Base-by-base conservation (phyloP, 140 eudicot species). In the Bidens hawaiensis region DNA sequence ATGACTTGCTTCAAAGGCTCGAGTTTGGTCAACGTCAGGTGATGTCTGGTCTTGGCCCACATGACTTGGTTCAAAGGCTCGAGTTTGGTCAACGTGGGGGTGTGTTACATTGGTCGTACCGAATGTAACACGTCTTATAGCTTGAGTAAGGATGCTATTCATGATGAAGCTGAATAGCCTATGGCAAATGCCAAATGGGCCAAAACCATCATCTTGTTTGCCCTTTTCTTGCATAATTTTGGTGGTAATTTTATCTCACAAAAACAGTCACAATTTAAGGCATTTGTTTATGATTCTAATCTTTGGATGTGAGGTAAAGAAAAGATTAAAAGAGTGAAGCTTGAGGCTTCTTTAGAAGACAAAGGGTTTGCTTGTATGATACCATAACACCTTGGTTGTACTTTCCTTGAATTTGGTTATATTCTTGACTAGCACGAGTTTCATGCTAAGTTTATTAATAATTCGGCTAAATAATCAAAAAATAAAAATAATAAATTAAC, bases 341-440 rank as follows among this genome's bases (percentile, higher is more conserved):
- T n/a, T 51, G 56, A 61, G 70, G 49, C 70, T 26, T 49, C 50
- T 70, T 40, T 70, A 33, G 18, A 60, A 60, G 45, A 25, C 10
- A 73, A 65, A 48, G 62, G 19, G 73, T 65, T 73, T 73, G 78
- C 78, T 73, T 73, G 78, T 58, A 27, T 67, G 78, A 11, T 47
- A 13, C 27, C 40, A 31, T 65, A 72, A 42, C 25, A 43, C 42
- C 24, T 53, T 64, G 41, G 28, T 55, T 38, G 69, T 75, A 53
- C 79, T 53, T 75, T 68, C 14, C 76, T 76, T 76, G 69, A 56
- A 46, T 28, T 56, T 64, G 67, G 33, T 70, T 76, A 76, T 57
- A 76, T 76, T 61, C 80, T 56, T 54, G 2, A 61, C 28, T 47
- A 60, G 24, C 75, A 43, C 21, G 53, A 75, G 53, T 60, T 50